Conservation (phyloP, 805 yeast genomes). For the Spencermartinsiella europaea region DNA sequence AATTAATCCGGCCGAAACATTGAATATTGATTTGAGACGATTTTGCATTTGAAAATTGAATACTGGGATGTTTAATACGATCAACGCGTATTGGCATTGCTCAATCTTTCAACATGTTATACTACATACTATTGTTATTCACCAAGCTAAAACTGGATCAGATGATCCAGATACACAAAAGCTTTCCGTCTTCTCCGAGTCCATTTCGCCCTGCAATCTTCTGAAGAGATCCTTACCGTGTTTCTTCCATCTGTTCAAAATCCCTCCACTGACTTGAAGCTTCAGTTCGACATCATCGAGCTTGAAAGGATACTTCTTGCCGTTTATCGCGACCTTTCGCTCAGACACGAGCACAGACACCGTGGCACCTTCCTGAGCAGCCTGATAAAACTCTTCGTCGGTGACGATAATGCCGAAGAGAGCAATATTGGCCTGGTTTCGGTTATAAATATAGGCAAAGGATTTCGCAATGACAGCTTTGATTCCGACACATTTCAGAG, state of each 20-base stretch:
- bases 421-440: constrained; percentile 16
- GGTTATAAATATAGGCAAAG: constrained; percentile 13
- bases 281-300: constrained; percentile 9
- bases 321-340: constrained; percentile 6
- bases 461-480: constrained; percentile 15
- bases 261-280: constrained; percentile 14
- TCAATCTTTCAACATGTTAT: no score
- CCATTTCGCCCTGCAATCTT: constrained; percentile 8
- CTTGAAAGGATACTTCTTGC: constrained; percentile 11
- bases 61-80: no score
- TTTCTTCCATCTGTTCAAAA: constrained; percentile 11
- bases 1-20: no score
- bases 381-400: constrained; percentile 12
- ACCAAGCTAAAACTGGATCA: not conserved
- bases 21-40: no score
- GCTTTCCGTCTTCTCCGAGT: not conserved
- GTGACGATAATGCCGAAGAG: constrained; percentile 16
- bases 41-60: no score
- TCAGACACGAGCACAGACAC: constrained; percentile 6
- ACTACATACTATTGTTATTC: no score
- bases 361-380: constrained; percentile 10
- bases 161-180: not conserved
- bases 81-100: no score
- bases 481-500: constrained; percentile 10
- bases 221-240: constrained; percentile 12